Evolutionary conservation across 371 early-diverging fungal genomes (phyloP).

Genomic region (Saksenaea vasiformis): DNA sequence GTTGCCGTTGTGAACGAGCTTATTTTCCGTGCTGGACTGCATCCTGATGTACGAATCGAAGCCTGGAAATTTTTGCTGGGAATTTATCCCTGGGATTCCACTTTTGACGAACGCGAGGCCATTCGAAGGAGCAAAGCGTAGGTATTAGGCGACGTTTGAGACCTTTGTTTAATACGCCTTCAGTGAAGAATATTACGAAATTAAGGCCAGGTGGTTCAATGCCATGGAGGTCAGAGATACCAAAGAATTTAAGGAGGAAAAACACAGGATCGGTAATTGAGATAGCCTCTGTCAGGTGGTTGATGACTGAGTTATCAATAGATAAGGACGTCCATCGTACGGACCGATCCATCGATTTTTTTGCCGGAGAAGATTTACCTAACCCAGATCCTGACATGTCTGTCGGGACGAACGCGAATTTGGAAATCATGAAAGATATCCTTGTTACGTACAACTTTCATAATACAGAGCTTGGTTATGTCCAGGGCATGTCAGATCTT

Average conservation of each 20-base stretch:
- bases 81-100: constrained; percentile 85
- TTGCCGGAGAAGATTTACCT: constrained; percentile 67
- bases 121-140: constrained; percentile 62
- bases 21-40: constrained; percentile 81
- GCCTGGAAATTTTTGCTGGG: constrained; percentile 91
- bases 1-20: constrained; percentile 57
- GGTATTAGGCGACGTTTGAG: constrained; percentile 3
- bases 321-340: constrained; percentile 95
- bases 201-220: constrained; percentile 83
- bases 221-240: constrained; percentile 57
- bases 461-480: constrained; percentile 76
- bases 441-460: constrained; percentile 87
- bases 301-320: constrained; percentile 17
- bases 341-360: constrained; percentile 80
- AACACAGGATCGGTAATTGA: constrained; percentile 73
- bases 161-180: neutral
- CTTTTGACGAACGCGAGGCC: constrained; percentile 70
- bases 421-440: constrained; percentile 87
- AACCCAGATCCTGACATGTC: constrained; percentile 59
- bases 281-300: neutral
- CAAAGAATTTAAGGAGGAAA: constrained; percentile 74
- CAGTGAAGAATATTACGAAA: constrained; percentile 71
- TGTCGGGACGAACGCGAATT: constrained; percentile 66
- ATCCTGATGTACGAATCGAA: constrained; percentile 80
- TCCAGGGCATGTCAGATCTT: constrained; percentile 97